Evolutionary conservation across 2,329 filamentous ascomycete genomes (phyloP), one percentile per base, ranked within the genome.

Genomic region (Microsporum ferrugineum): DNA sequence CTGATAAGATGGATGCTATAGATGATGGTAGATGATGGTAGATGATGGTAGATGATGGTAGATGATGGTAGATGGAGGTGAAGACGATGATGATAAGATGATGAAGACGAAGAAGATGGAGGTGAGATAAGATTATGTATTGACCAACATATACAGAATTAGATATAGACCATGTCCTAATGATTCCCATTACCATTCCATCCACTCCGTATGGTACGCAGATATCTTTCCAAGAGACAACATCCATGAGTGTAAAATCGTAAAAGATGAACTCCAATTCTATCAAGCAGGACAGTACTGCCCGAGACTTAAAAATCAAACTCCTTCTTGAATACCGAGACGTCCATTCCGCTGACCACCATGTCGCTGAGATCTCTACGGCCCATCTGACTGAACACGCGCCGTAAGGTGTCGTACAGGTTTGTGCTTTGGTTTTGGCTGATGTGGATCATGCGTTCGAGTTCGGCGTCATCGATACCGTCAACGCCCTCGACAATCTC

Each of bases 311-410:
- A 88, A 71, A 96, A 96, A 63, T 96, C 91, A 80, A 96, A 94
- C 70, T 96, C 91, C 62, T 85, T 84, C 69, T 91, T 84, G 79
- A 99, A 95, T 43, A 85, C 79, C 70, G 94, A 89, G 31, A 96
- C 86, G 76, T 97, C 90, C 78, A 99, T 92, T 31, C 91, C 92
- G 0, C 86, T 84, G 10, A 91, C 86, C 4, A 96, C 94, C 77
- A 86, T 83, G 72, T 97, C 91, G 2, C 88, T 88, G 70, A 99
- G 73, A 75, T 99, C 94, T 61, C 90, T 80, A 62, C 94, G 79
- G 1, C 88, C 88, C 94, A 99, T 97, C 77, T 95, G 90, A 7
- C 86, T 91, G 75, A 99, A 97, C n/a, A 97, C 94, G 63, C 95
- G 81, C 64, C 92, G 79, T 64, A 99, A 78, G 10, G 95, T 99